These are phyloP conservation scores for Omphalotus guepiniiformis DNA, from an alignment of 768 basidiomycete genomes.

Conservation along the genomic window DNA sequence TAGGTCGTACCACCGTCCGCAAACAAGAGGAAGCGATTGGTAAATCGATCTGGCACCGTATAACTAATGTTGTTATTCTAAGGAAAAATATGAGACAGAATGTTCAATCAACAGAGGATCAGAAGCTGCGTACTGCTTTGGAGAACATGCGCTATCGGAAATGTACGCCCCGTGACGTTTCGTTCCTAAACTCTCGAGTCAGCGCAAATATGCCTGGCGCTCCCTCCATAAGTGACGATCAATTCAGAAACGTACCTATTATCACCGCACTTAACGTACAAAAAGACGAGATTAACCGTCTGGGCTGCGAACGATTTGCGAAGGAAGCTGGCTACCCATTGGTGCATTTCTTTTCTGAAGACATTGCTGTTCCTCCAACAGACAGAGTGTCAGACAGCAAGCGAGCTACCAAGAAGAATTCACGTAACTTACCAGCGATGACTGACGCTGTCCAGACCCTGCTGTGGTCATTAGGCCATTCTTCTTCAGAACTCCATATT, in stretches of 20 bases:
- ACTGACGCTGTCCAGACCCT: conserved; percentile 10
- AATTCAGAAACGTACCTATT: conserved; percentile 27
- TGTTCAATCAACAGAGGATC: conserved; percentile 20
- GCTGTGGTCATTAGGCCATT: conserved; percentile 14
- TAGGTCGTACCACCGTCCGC: neutral
- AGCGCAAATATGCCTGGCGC: conserved; percentile 1
- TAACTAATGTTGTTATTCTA: conserved; percentile 19
- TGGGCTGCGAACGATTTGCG: conserved; percentile 26
- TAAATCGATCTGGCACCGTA: conserved; percentile 20
- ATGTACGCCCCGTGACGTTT: conserved; percentile 20
- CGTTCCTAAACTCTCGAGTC: conserved; percentile 18
- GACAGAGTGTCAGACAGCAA: neutral
- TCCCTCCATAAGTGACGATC: neutral
- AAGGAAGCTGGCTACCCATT: conserved; percentile 20
- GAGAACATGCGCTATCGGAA: conserved; percentile 25
- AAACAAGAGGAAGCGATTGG: conserved; percentile 15
- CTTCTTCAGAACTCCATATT: conserved; percentile 13
- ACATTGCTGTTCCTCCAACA: conserved; percentile 14
- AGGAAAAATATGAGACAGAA: conserved; percentile 27
- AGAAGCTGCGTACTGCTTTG: conserved; percentile 21
- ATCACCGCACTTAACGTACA: conserved; percentile 26
- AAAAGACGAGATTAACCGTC: conserved; percentile 27
- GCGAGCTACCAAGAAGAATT: neutral
- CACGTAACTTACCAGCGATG: neutral
- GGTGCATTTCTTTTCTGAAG: conserved; percentile 24